These are phyloP conservation scores for Scheffersomyces lignicola DNA, from an alignment of 1,139 yeast species.

Conservation along the genomic window DNA sequence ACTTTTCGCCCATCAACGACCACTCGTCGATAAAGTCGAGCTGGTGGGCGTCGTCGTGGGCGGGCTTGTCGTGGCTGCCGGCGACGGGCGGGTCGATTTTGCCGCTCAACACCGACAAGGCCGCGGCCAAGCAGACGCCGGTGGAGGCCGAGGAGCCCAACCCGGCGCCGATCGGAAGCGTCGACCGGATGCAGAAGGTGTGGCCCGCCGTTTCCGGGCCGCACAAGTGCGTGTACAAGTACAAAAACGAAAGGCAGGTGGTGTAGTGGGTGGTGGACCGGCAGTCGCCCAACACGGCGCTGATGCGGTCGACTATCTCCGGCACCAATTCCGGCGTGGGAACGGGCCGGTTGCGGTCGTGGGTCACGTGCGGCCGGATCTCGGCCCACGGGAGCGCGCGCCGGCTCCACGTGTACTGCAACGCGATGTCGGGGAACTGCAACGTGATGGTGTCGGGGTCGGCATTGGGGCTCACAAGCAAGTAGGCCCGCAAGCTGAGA, in stretches of 20 bases:
- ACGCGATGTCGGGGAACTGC: constrained; percentile 80
- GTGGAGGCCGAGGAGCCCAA: constrained; percentile 93
- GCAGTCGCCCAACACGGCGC: constrained; percentile 44
- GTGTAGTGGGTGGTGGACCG: constrained; percentile 63
- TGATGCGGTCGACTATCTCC: constrained; percentile 52
- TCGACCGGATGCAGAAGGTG: constrained; percentile 70
- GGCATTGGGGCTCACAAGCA: constrained; percentile 53
- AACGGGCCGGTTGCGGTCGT: constrained; percentile 32
- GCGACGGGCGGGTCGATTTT: constrained; percentile 42
- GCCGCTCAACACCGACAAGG: constrained; percentile 64
- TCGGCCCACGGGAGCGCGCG: constrained; percentile 62
- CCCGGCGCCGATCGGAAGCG: constrained; percentile 96
- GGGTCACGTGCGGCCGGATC: constrained; percentile 23
- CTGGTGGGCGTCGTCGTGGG: constrained; percentile 40
- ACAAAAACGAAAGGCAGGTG: constrained; percentile 86
- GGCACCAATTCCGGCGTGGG: constrained; percentile 60
- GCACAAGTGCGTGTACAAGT: constrained; percentile 67
- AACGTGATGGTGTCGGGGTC: constrained; percentile 48
- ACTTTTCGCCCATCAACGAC: constrained; percentile 92
- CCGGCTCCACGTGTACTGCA: constrained; percentile 62
- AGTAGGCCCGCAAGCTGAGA: constrained; percentile 75
- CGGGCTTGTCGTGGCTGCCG: constrained; percentile 26
- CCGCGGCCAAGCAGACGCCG: constrained; percentile 81
- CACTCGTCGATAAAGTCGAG: constrained; percentile 72
- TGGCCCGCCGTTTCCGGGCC: constrained; percentile 46